A percentile compares a stretch with the other conserved stretches of the same genome.
Evolutionary conservation across 345 rosid genomes (phyloP).

Genomic region (Salix viminalis): DNA sequence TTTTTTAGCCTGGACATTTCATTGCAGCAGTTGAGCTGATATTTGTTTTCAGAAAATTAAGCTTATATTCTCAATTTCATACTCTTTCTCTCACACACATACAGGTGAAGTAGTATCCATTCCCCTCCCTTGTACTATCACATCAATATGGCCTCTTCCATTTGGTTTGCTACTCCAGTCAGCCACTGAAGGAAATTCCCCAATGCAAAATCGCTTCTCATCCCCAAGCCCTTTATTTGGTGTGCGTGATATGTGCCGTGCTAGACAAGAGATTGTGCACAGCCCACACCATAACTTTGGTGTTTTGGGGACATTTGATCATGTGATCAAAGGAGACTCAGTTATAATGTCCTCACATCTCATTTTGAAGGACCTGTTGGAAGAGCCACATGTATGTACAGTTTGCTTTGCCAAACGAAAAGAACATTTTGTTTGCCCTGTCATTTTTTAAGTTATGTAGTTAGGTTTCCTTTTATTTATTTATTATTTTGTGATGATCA

Average conservation of each 20-base stretch:
- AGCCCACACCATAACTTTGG: constrained; percentile 43
- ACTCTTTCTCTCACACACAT: not conserved
- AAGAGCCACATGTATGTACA: constrained; percentile 68
- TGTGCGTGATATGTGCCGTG: constrained; percentile 45
- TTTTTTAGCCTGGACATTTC: not conserved
- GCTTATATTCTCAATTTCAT: not conserved
- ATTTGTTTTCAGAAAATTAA: not conserved
- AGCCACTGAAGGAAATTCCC: constrained; percentile 47
- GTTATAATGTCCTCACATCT: constrained; percentile 58
- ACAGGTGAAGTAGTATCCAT: constrained; percentile 77
- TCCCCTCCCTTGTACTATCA: constrained; percentile 56
- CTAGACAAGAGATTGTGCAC: constrained; percentile 59
- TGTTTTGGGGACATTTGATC: constrained; percentile 37
- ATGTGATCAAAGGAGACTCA: constrained; percentile 43
- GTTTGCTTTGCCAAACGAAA: not conserved
- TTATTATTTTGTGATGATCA: not conserved
- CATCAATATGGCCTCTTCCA: constrained; percentile 93
- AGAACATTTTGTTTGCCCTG: not conserved
- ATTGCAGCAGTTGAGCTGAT: not conserved
- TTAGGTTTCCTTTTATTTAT: not conserved
- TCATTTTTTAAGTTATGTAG: constrained; percentile 1
- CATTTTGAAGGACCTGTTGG: constrained; percentile 72
- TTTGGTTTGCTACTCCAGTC: constrained; percentile 82
- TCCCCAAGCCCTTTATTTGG: constrained; percentile 52
- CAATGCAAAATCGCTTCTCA: constrained; percentile 35